Conservation (phyloP, 495 filamentous ascomycete species). For the Chaetomium fimeti region DNA sequence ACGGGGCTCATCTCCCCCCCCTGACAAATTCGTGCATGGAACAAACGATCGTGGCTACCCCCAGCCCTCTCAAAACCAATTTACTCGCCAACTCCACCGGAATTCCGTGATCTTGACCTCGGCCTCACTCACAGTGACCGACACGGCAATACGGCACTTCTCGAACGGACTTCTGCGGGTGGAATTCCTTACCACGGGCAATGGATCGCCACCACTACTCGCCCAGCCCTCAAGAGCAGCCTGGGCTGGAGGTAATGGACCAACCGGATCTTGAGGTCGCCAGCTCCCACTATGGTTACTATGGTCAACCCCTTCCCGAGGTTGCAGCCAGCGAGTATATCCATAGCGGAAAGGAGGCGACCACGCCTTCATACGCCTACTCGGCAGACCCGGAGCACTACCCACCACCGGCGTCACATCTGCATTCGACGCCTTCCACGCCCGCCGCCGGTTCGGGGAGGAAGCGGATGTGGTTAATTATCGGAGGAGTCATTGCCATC, state of each 20-base stretch:
- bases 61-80: too few species aligned
- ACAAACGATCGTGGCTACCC: too few species aligned
- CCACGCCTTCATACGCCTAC: neutral
- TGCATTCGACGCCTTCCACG: neutral
- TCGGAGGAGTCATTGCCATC: constrained; percentile 5
- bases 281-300: neutral
- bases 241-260: constrained; percentile 16
- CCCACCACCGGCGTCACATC: neutral
- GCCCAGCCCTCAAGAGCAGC: neutral
- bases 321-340: neutral
- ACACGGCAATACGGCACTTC: neutral
- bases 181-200: too few species aligned
- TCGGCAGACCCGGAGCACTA: neutral
- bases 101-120: too few species aligned
- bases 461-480: constrained; percentile 13
- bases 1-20: too few species aligned
- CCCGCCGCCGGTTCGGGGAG: neutral
- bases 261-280: constrained; percentile 2
- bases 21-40: too few species aligned
- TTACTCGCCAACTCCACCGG: too few species aligned
- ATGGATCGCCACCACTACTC: neutral
- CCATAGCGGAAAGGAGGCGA: neutral
- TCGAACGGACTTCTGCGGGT: neutral
- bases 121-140: too few species aligned
- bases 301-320: constrained; percentile 6